Evolutionary conservation across 495 filamentous ascomycete genomes (phyloP), one percentile per base, ranked within the genome.

Genomic region (Parathielavia hyrcaniae): DNA sequence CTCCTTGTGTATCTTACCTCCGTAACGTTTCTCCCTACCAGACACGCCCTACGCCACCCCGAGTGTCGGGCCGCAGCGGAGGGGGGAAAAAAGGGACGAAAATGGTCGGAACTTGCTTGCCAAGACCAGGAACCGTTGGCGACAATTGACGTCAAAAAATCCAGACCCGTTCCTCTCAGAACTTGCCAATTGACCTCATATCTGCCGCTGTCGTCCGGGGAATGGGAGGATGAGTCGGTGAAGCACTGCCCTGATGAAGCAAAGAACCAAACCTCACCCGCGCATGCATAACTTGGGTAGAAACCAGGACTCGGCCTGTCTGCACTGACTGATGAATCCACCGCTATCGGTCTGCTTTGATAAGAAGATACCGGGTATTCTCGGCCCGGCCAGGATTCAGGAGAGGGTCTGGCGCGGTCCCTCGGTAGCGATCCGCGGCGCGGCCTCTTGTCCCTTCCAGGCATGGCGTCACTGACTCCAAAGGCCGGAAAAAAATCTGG

Each of bases 311-410:
- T 35, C 19, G 17, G 12, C 41, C 20, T n/a, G 46, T 40, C 55
- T 43, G 34, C 44, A 26, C 11, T 13, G 23, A 12, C 7, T n/a
- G 53, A 39, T n/a, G n/a, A 55, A 51, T 26, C 41, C 59, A 61
- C 63, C 63, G 57, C 55, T 64, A 64, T 62, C 62, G 62, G 52
- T 59, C 38, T 22, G 34, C 7, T 52, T 50, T 55, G 55, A 55
- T 59, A 60, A 30, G 17, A 26, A 51, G 40, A 54, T 54, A 58
- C 65, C 66, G 66, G 66, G 66, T 69, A 67, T 69, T 69, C 39
- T 69, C 66, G 66, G 66, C 55, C 60, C 63, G 60, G 23, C 14
- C 45, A 2, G 10, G 30, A 9, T 20, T 35, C 38, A 41, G 20
- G 50, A 26, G 8, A 11, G 26, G n/a, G 14, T 32, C n/a, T 22